These are phyloP conservation scores for Suhomyces coccinellae DNA, from an alignment of 1,139 yeast genomes.

Conservation along the genomic window DNA sequence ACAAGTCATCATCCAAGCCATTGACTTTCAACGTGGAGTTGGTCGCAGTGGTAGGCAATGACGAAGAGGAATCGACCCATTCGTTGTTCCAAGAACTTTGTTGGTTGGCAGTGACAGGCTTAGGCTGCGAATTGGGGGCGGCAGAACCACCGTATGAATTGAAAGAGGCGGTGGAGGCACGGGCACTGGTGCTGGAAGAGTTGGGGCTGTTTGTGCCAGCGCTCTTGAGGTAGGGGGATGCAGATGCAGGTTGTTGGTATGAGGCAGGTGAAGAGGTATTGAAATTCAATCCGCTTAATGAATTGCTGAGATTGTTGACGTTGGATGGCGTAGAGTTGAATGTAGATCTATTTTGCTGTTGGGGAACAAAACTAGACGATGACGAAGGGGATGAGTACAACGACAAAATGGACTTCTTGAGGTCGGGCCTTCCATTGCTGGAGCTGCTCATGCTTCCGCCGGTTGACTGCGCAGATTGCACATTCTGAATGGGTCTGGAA, in stretches of 20 bases:
- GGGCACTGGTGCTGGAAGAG: conserved; percentile 4
- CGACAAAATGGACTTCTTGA: conserved; percentile 87
- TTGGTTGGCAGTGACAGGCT: background rate
- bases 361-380: conserved; percentile 33
- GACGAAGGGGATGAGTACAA: conserved; percentile 73
- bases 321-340: conserved; percentile 7
- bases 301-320: conserved; percentile 29
- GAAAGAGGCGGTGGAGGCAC: conserved; percentile 9
- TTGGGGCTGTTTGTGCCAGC: conserved; percentile 2
- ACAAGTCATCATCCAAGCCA: conserved; percentile 45
- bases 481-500: conserved; percentile 2
- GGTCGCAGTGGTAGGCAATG: conserved; percentile 6
- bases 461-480: conserved; percentile 36
- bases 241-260: conserved; percentile 3
- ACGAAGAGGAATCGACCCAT: conserved; percentile 33
- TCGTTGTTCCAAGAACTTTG: conserved; percentile 34
- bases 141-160: conserved; percentile 6
- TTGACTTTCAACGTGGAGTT: conserved; percentile 3
- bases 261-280: conserved; percentile 9
- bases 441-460: conserved; percentile 30
- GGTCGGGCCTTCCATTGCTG: conserved; percentile 50
- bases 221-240: background rate
- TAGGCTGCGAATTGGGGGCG: background rate
- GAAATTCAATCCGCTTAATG: conserved; percentile 40
- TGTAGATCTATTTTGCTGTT: conserved; percentile 17